Evolutionary conservation across 768 basidiomycete species (phyloP).

Genomic region (Lenzites betulinus): DNA sequence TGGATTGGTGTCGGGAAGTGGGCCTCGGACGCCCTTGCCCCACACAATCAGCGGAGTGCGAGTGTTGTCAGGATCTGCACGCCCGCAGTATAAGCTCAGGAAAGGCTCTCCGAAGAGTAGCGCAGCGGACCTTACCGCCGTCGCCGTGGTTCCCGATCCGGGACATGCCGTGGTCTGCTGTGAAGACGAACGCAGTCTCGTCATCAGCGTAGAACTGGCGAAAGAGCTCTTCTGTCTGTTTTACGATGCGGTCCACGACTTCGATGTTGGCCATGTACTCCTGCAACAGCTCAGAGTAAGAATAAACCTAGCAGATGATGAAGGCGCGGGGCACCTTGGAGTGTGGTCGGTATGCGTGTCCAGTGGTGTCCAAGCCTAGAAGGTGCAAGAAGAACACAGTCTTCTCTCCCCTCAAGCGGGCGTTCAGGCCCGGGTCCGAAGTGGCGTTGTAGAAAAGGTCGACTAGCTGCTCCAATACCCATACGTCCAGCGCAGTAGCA

Average conservation of each 20-base stretch:
- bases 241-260: slow-evolving; percentile 75
- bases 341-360: slow-evolving; percentile 83
- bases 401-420: slow-evolving; percentile 55
- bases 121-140: slow-evolving; percentile 49
- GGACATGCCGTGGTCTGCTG: slow-evolving; percentile 91
- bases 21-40: slow-evolving; percentile 77
- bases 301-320: not conserved
- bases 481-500: slow-evolving; percentile 73
- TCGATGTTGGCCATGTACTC: slow-evolving; percentile 88
- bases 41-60: slow-evolving; percentile 82
- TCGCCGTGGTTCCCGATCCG: slow-evolving; percentile 88
- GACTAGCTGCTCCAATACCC: slow-evolving; percentile 75
- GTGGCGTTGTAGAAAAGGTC: slow-evolving; percentile 66
- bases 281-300: slow-evolving; percentile 33
- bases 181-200: slow-evolving; percentile 77
- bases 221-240: slow-evolving; percentile 62
- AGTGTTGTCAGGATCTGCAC: slow-evolving; percentile 80
- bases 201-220: slow-evolving; percentile 65
- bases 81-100: not conserved
- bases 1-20: slow-evolving; percentile 50
- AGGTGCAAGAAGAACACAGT: slow-evolving; percentile 84
- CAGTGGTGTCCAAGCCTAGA: slow-evolving; percentile 83
- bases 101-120: not conserved
- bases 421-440: slow-evolving; percentile 46
- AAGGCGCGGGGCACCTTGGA: slow-evolving; percentile 52